Conservation (phyloP, 1,139 yeast genomes). For the Lodderomyces jiufengensis region DNA sequence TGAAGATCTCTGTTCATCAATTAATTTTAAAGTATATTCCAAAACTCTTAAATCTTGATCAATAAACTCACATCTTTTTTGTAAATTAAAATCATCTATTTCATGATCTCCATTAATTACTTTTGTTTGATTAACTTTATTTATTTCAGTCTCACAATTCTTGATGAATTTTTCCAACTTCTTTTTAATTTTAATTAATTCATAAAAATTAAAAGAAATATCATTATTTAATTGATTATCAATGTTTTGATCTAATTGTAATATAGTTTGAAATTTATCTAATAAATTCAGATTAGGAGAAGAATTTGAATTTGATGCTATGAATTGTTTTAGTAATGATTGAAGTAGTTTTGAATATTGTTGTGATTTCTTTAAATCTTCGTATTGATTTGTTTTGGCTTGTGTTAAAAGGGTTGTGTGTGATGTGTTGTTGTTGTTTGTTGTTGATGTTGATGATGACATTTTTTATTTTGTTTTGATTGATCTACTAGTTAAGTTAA, state of each 20-base stretch:
- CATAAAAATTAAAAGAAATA: slow-evolving; percentile 24
- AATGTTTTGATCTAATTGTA: slow-evolving; percentile 37
- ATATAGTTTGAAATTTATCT: slow-evolving; percentile 45
- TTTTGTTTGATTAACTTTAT: slow-evolving; percentile 16
- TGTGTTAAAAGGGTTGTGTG: slow-evolving; percentile 30
- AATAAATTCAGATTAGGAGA: slow-evolving; percentile 20
- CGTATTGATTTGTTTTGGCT: slow-evolving; percentile 36
- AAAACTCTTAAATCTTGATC: slow-evolving; percentile 48
- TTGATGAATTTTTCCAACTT: slow-evolving; percentile 19
- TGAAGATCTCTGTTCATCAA: too few relatives aligned
- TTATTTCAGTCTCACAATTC: slow-evolving; percentile 15
- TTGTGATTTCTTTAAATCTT: slow-evolving; percentile 27
- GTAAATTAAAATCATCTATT: slow-evolving; percentile 22
- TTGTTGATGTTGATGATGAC: slow-evolving; percentile 2
- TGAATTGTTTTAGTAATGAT: slow-evolving; percentile 26
- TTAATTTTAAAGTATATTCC: slow-evolving; percentile 33
- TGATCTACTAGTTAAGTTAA: neutral
- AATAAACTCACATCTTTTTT: slow-evolving; percentile 37
- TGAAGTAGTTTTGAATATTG: slow-evolving; percentile 26
- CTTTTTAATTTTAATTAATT: slow-evolving; percentile 21
- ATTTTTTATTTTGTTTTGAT: neutral
- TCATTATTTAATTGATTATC: slow-evolving; percentile 22
- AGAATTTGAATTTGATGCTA: slow-evolving; percentile 18
- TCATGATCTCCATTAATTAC: neutral
- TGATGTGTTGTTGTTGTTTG: slow-evolving; percentile 8